Base-by-base conservation (phyloP, 345 rosid genomes). In the Sapria himalayana region DNA sequence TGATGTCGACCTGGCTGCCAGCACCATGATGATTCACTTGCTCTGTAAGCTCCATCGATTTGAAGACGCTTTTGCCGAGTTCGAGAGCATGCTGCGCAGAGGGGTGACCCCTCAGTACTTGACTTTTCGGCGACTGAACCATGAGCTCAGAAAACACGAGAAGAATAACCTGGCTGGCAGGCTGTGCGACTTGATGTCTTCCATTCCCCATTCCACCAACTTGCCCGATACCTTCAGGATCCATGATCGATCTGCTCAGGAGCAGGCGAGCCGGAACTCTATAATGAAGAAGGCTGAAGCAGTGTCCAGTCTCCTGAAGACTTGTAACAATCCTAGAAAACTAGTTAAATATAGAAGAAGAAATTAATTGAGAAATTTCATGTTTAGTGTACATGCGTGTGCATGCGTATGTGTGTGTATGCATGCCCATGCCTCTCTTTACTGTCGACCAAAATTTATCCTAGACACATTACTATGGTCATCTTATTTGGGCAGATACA, bases 31-130 rank as follows among this genome's bases (percentile, higher is more conserved):
- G 59, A 65, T 71, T 40, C 81, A 70, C 69, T 57, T 76, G 53
- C 70, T 76, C 25, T 66, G 78, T 36, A 70, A 63, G 60, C 58
- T 67, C 59, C 66, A 60, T 23, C 70, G 60, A 66, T 70, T 68
- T 15, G 78, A 76, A 43, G 91, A 82, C 60, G 93, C 94, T 24
- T 56, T 65, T 22, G 40, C 39, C 4, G 85, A 64, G 68, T 76
- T 86, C 52, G 76, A 70, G 69, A 77, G 67, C 25, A 69, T 62
- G 50, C 48, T 81, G 37, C 54, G 76, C 33, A 68, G 78, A 44
- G 97, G 94, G 33, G 41, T 76, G 2, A 64, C 59, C 63, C 93
- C 93, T 10, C 82, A 68, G 61, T 66, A 68, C 50, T 77, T 68
- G 39, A 81, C 94, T 20, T 86, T 74, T 39, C 69, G 65, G 49